Evolutionary conservation across 169 alveolate genomes (phyloP).

Genomic region (Plasmodium yoelii): DNA sequence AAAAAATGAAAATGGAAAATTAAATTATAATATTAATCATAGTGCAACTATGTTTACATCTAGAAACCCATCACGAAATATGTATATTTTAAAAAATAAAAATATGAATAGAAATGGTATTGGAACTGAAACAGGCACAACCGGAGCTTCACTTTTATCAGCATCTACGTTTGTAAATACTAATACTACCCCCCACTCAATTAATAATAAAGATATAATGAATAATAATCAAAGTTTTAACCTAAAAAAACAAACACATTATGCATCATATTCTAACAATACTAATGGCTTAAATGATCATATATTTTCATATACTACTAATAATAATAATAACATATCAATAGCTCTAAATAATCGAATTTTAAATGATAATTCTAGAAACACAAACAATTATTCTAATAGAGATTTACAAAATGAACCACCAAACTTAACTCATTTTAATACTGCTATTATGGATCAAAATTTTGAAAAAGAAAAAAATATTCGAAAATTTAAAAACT

Average conservation of each 20-base stretch:
- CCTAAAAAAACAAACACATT: slow-evolving; percentile 47
- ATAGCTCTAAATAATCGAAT: neutral
- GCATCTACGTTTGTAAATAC: slow-evolving; percentile 15
- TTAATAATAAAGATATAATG: slow-evolving; percentile 17
- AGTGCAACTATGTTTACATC: slow-evolving; percentile 40
- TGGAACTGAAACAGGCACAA: slow-evolving; percentile 9
- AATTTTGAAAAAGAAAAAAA: slow-evolving; percentile 14
- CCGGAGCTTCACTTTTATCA: slow-evolving; percentile 11
- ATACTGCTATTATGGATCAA: neutral
- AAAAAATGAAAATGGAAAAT: slow-evolving; percentile 5
- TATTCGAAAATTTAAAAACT: neutral
- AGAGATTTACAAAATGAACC: neutral
- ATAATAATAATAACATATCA: neutral
- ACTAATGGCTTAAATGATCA: slow-evolving; percentile 10
- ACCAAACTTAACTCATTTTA: neutral
- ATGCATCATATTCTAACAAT: slow-evolving; percentile 46
- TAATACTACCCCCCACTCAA: neutral
- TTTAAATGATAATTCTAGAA: neutral
- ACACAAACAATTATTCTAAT: neutral
- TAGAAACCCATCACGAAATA: slow-evolving; percentile 37
- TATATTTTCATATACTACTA: slow-evolving; percentile 4
- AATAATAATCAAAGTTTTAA: slow-evolving; percentile 6
- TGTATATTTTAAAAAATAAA: slow-evolving; percentile 5
- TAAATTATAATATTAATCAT: slow-evolving; percentile 27
- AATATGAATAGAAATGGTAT: slow-evolving; percentile 7